phyloP scores from a whole-genome alignment of 768 basidiomycete species.

The Suillus cothurnatus region DNA sequence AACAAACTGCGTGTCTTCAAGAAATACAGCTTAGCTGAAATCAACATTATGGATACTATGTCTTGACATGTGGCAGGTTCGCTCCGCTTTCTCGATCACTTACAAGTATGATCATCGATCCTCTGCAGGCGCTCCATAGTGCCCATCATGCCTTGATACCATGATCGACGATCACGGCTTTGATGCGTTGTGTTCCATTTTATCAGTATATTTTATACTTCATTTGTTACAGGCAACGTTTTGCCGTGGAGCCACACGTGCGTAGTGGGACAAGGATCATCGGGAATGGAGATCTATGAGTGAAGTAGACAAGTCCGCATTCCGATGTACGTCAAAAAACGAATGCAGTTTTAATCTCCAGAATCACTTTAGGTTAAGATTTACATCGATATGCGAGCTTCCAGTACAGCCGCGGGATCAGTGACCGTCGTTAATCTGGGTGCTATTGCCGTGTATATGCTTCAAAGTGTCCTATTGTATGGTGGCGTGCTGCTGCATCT shows the following conservation, averaged over 20 bases:
- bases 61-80: constrained; percentile 47
- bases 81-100: not conserved
- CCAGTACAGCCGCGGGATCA: constrained; percentile 42
- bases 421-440: constrained; percentile 35
- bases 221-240: not conserved
- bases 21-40: not conserved
- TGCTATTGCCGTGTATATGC: constrained; percentile 35
- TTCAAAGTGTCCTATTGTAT: constrained; percentile 43
- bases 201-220: constrained; percentile 28
- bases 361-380: constrained; percentile 36
- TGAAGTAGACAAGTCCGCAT: constrained; percentile 43
- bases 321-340: constrained; percentile 31
- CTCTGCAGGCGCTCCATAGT: constrained; percentile 38
- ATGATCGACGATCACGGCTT: constrained; percentile 64
- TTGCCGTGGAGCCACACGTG: not conserved
- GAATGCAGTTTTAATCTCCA: constrained; percentile 9
- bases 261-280: constrained; percentile 9
- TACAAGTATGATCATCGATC: constrained; percentile 3
- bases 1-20: constrained; percentile 22
- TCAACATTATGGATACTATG: constrained; percentile 46
- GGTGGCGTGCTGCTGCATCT: constrained; percentile 47
- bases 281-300: constrained; percentile 46
- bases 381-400: constrained; percentile 46
- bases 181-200: constrained; percentile 77
- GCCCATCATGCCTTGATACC: constrained; percentile 57